A percentile compares a stretch with the other conserved stretches of the same genome.
phyloP scores from a whole-genome alignment of 1,139 yeast species.

The Keqinozyma sinolaborantium region DNA sequence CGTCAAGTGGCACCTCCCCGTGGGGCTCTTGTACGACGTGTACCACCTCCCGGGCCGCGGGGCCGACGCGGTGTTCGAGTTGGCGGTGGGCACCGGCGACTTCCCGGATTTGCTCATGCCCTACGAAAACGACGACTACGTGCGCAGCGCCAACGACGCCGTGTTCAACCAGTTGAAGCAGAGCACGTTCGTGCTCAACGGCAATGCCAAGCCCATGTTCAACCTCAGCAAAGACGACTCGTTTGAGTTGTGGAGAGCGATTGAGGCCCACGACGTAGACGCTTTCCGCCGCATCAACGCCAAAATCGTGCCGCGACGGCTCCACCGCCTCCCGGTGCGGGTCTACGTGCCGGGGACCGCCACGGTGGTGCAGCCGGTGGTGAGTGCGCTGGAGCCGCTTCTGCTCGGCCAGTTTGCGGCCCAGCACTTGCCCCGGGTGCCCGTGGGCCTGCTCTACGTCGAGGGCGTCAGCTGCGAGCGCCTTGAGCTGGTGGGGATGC shows the following conservation, averaged over 20 bases:
- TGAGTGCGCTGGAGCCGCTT: conserved; percentile 19
- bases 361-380: conserved; percentile 47
- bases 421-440: conserved; percentile 21
- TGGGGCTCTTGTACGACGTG: conserved; percentile 67
- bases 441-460: conserved; percentile 21
- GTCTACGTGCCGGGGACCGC: conserved; percentile 50
- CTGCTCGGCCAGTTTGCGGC: not conserved
- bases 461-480: conserved; percentile 63
- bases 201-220: conserved; percentile 75
- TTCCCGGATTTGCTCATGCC: conserved; percentile 63
- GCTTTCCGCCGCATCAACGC: conserved; percentile 17
- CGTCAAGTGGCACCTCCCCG: conserved; percentile 74
- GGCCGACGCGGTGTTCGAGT: conserved; percentile 37
- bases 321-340: conserved; percentile 55
- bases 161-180: conserved; percentile 82
- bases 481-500: conserved; percentile 36
- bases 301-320: conserved; percentile 33
- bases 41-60: conserved; percentile 21
- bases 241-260: conserved; percentile 51
- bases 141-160: conserved; percentile 37
- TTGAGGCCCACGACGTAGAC: conserved; percentile 30
- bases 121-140: conserved; percentile 19
- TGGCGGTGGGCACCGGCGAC: conserved; percentile 37
- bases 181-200: conserved; percentile 67
- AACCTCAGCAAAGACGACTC: conserved; percentile 62